These are phyloP conservation scores for Aureobasidium vineae DNA, from an alignment of 2,329 filamentous ascomycete species.

Conservation along the genomic window DNA sequence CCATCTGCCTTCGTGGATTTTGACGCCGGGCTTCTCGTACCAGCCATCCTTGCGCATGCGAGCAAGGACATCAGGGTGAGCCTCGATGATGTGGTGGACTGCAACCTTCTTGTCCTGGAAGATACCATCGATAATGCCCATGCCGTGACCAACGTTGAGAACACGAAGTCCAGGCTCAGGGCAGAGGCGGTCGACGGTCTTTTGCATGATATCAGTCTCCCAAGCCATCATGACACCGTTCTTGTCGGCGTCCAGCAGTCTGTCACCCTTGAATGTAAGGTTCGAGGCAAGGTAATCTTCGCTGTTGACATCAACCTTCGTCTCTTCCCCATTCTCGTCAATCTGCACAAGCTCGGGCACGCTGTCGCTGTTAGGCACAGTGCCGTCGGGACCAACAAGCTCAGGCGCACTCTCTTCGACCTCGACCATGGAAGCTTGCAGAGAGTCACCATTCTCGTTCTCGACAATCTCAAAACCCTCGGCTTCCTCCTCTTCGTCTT, in stretches of 20 bases:
- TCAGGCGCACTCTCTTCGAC: conserved; percentile 24
- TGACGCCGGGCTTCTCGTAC: conserved; percentile 51
- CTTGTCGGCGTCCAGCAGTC: conserved; percentile 49
- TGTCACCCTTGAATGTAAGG: conserved; percentile 49
- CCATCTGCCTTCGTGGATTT: conserved; percentile 51
- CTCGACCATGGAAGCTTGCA: conserved; percentile 26
- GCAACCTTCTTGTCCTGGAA: conserved; percentile 47
- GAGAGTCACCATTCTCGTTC: not conserved
- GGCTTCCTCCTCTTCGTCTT: conserved; percentile 40
- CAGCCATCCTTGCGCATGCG: conserved; percentile 49
- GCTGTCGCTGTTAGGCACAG: conserved; percentile 24
- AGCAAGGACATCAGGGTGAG: conserved; percentile 50
- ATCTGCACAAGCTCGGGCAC: conserved; percentile 34
- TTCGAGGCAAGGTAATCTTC: conserved; percentile 50
- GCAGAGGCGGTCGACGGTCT: conserved; percentile 46
- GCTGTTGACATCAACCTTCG: conserved; percentile 42
- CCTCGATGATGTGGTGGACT: conserved; percentile 53
- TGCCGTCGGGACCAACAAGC: conserved; percentile 31
- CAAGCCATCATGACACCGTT: conserved; percentile 57
- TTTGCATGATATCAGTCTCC: conserved; percentile 52
- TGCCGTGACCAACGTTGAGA: conserved; percentile 52
- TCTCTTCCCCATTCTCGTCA: conserved; percentile 33
- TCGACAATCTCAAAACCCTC: conserved; percentile 27
- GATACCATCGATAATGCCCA: conserved; percentile 52
- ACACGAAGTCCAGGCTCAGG: conserved; percentile 44